Base-by-base conservation (phyloP, 139 green algal species). In the Klebsormidium nitens region DNA sequence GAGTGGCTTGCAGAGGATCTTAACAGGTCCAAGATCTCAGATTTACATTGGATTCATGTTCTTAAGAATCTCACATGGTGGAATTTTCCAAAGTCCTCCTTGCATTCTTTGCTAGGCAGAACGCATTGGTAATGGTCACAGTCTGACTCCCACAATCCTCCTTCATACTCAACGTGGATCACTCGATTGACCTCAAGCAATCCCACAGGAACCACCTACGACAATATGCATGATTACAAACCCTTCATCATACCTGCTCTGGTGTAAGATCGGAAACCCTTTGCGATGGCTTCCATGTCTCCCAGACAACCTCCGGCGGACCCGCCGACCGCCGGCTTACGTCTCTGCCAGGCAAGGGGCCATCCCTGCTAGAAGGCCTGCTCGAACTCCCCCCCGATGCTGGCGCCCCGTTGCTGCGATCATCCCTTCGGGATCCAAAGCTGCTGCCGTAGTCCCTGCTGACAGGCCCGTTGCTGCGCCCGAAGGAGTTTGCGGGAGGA, bases 221-320 rank as follows among this genome's bases (percentile, higher is more conserved):
- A 14, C 14, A 17, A 14, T 52, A 28, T 52, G 23, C 57, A 44
- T 14, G 34, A 39, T 29, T 23, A 17, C 4, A n/a, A n/a, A n/a
- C n/a, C n/a, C n/a, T n/a, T n/a, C n/a, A n/a, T n/a, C n/a, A n/a
- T 3, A 74, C 66, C 69, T 76, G 69, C 5, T 76, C 61, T 46
- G 58, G 5, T 23, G 60, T 59, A 6, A 76, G 35, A 23, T 32
- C 31, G 28, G 32, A 68, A 23, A 77, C 70, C 23, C 70, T 61
- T 23, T 77, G 62, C 5, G 70, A 77, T 17, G 70, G 70, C 52
- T 74, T 50, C 70, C 70, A 77, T 17, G 44, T 48, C 2, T 19
- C 34, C 63, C 70, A 77, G 2, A 77, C 70, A 8, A 48, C 44
- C 40, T 77, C 70, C 11, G 70, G 35, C n/a, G 70, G 70, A 5